These are phyloP conservation scores for Ocimum tenuiflorum DNA, from an alignment of 257 asterid species.

Conservation along the genomic window DNA sequence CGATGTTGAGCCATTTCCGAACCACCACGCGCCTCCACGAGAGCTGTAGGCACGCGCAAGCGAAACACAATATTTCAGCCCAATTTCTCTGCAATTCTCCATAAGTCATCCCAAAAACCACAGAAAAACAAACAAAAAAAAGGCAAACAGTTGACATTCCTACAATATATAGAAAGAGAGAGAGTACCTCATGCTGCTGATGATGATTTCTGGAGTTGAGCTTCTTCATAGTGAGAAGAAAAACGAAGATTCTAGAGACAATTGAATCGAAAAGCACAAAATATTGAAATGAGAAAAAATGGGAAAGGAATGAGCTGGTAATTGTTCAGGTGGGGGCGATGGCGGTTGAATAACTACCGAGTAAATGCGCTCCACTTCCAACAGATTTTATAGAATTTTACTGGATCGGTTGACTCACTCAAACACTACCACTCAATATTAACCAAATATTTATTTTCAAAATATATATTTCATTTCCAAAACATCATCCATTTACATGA, in stretches of 20 bases:
- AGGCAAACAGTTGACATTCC: background rate
- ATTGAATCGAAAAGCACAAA: constrained; percentile 6
- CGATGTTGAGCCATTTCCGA: constrained; percentile 79
- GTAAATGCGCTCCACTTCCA: background rate
- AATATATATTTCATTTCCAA: too few species aligned
- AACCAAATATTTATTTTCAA: too few species aligned
- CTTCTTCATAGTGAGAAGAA: constrained; percentile 27
- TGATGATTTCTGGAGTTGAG: constrained; percentile 20
- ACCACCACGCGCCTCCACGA: constrained; percentile 86
- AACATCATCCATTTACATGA: too few species aligned
- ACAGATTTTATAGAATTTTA: background rate
- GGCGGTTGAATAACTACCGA: constrained; percentile 1
- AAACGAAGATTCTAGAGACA: constrained; percentile 11
- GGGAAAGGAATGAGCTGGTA: constrained; percentile 1
- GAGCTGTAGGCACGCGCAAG: constrained; percentile 87
- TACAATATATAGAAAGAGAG: background rate
- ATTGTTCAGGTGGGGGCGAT: background rate
- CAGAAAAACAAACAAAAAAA: background rate
- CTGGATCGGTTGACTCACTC: background rate
- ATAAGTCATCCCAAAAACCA: constrained; percentile 18
- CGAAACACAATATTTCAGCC: constrained; percentile 84
- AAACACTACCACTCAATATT: too few species aligned
- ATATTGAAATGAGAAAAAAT: background rate
- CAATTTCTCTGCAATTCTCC: constrained; percentile 63
- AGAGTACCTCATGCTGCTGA: constrained; percentile 27